These are phyloP conservation scores for Noccaea bulbosa DNA, from an alignment of 345 rosid species.

Conservation along the genomic window DNA sequence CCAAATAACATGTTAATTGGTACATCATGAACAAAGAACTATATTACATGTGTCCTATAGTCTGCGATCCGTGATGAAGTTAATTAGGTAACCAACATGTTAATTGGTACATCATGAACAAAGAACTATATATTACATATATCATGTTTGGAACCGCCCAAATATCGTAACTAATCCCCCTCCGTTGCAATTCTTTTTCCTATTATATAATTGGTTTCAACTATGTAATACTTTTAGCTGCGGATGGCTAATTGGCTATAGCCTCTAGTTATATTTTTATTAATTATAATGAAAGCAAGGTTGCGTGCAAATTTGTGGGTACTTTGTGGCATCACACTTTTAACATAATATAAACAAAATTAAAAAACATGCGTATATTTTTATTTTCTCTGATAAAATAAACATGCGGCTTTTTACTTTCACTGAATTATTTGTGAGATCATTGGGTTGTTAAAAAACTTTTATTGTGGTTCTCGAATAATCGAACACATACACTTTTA, in stretches of 20 bases:
- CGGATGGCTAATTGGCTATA: neutral
- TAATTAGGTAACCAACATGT: slow-evolving; percentile 34
- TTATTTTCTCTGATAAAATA: too few species aligned
- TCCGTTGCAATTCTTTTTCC: neutral
- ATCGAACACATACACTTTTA: too few species aligned
- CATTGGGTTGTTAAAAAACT: too few species aligned
- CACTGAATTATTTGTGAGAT: too few species aligned
- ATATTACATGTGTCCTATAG: slow-evolving; percentile 15
- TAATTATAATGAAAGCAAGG: neutral
- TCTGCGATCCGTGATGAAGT: slow-evolving; percentile 3
- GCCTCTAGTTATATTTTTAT: neutral
- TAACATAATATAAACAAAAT: slow-evolving; percentile 3
- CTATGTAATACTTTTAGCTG: slow-evolving; percentile 4
- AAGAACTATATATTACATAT: slow-evolving; percentile 21
- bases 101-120: slow-evolving; percentile 16
- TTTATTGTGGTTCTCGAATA: too few species aligned
- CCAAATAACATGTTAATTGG: too few species aligned
- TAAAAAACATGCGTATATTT: slow-evolving; percentile 8
- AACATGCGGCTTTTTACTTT: too few species aligned
- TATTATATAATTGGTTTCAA: slow-evolving; percentile 5
- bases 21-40: too few species aligned
- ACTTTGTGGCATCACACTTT: slow-evolving; percentile 26
- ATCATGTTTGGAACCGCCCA: slow-evolving; percentile 42
- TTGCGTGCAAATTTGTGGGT: slow-evolving; percentile 31
- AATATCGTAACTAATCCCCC: neutral